Conservation (phyloP, 805 yeast genomes). For the Candida endomychidarum region DNA sequence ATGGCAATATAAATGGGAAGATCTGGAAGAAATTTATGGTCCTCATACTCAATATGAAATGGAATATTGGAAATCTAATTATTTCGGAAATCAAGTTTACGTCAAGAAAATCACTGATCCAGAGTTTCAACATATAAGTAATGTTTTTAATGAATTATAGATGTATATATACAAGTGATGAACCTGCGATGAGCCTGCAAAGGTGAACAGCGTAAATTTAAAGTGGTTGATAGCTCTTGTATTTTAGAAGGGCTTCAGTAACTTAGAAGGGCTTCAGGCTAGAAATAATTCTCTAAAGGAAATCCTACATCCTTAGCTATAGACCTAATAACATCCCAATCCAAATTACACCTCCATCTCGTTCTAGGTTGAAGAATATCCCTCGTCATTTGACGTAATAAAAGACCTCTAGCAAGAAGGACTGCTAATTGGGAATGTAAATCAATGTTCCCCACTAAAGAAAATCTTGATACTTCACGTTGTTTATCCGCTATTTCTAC, state of each 20-base stretch:
- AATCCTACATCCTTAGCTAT: slow-evolving; percentile 66
- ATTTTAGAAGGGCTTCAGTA: too few species aligned
- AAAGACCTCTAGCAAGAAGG: slow-evolving; percentile 51
- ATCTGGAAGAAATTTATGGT: slow-evolving; percentile 44
- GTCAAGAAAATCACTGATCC: slow-evolving; percentile 37
- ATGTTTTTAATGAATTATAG: slow-evolving; percentile 12
- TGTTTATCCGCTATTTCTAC: slow-evolving; percentile 33
- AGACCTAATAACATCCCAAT: slow-evolving; percentile 61
- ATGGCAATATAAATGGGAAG: slow-evolving; percentile 43
- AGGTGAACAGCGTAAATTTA: too few species aligned
- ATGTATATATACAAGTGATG: neutral
- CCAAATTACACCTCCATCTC: slow-evolving; percentile 76
- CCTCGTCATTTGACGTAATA: slow-evolving; percentile 40
- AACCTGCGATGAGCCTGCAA: too few species aligned
- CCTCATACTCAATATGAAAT: slow-evolving; percentile 53
- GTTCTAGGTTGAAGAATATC: slow-evolving; percentile 67
- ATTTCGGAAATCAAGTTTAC: slow-evolving; percentile 47
- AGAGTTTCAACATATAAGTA: slow-evolving; percentile 25
- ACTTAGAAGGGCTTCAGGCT: too few species aligned
- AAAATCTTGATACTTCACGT: slow-evolving; percentile 34
- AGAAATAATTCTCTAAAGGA: slow-evolving; percentile 61
- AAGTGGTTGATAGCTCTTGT: too few species aligned
- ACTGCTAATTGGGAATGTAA: slow-evolving; percentile 61
- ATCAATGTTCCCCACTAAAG: slow-evolving; percentile 45
- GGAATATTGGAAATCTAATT: slow-evolving; percentile 51